Percentiles rank a stretch among this genome's conserved stretches.
These are phyloP conservation scores for Macroventuria anomochaeta DNA, from an alignment of 2,329 filamentous ascomycete species.

Conservation along the genomic window DNA sequence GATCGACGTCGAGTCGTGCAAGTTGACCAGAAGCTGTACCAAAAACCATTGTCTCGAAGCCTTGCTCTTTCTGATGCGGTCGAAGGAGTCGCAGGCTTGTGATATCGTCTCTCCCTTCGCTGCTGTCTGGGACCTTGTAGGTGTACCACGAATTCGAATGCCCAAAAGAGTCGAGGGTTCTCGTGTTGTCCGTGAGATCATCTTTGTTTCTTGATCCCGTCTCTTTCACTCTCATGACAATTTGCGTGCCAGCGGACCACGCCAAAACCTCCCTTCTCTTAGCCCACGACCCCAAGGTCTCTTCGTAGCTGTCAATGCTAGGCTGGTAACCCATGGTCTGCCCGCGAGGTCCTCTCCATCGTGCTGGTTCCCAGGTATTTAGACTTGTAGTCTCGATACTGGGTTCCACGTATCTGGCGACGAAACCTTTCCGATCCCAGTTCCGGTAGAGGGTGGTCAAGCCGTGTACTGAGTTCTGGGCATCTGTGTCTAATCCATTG, in stretches of 20 bases:
- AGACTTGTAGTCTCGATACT: slow-evolving; percentile 45
- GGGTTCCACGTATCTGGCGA: slow-evolving; percentile 61
- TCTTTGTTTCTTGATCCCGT: slow-evolving; percentile 41
- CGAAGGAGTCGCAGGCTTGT: slow-evolving; percentile 62
- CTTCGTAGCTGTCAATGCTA: slow-evolving; percentile 64
- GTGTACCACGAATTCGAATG: slow-evolving; percentile 56
- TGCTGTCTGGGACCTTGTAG: slow-evolving; percentile 59
- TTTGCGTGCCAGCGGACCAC: slow-evolving; percentile 66
- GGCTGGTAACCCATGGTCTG: slow-evolving; percentile 67
- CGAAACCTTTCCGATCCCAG: slow-evolving; percentile 62
- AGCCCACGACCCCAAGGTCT: slow-evolving; percentile 48
- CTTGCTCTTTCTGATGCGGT: slow-evolving; percentile 46
- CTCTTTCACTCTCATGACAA: slow-evolving; percentile 59
- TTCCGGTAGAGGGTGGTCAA: slow-evolving; percentile 64
- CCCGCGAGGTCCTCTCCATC: slow-evolving; percentile 52
- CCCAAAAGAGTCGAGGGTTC: slow-evolving; percentile 41
- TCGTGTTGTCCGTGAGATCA: slow-evolving; percentile 20
- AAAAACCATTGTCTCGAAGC: slow-evolving; percentile 58
- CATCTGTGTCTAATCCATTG: slow-evolving; percentile 33
- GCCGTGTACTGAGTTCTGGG: slow-evolving; percentile 55
- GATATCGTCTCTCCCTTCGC: slow-evolving; percentile 65
- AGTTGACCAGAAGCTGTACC: slow-evolving; percentile 64
- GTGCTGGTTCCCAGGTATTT: slow-evolving; percentile 40
- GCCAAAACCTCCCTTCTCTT: slow-evolving; percentile 63
- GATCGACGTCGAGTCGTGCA: slow-evolving; percentile 35